Evolutionary conservation across 768 basidiomycete genomes (phyloP), one percentile per base, ranked within the genome.

Genomic region (Boletus insuetus): DNA sequence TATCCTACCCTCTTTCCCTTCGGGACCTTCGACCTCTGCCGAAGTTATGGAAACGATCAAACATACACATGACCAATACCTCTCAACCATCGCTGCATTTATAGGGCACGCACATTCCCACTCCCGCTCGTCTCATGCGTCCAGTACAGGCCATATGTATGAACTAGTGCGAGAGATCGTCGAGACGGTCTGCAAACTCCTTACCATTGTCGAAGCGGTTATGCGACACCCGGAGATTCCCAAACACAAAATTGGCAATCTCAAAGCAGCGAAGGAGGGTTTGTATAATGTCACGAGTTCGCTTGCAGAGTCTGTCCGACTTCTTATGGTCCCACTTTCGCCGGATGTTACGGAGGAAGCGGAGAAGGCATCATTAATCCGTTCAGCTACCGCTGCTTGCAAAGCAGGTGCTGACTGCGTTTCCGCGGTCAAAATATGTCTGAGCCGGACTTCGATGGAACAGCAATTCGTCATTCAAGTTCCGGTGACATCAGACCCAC

Each of bases 31-130:
- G 37, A 84, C 81, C 22, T 77, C 85, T 45, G 71, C 78, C 2
- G 86, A 90, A 64, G 82, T 91, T 6, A 78, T 89, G 71, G 86
- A 87, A 54, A 84, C 87, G 8, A 79, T 97, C 43, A 84, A 88
- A n/a, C 73, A 77, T 58, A 91, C 91, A 14, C 94, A 97, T 67
- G 94, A 97, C 66, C 83, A 88, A 46, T 89, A 95, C 64, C 78
- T 98, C 12, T 96, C 93, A 6, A 91, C 93, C 19, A 93, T 97
- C 66, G 95, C 97, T 20, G 96, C 95, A 7, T 94, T 99, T 70
- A 97, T 99, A 63, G 96, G 95, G 1, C 94, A 98, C 67, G 91
- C 94, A 2, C 96, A 98, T 64, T 91, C 91, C 16, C 91, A 98
- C 76, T 87, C 91, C 20, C 86, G 91, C 43, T 79, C 83, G 39